phyloP scores from a whole-genome alignment of 163 green algal genomes.

The Coccomyxa subellipsoidea region DNA sequence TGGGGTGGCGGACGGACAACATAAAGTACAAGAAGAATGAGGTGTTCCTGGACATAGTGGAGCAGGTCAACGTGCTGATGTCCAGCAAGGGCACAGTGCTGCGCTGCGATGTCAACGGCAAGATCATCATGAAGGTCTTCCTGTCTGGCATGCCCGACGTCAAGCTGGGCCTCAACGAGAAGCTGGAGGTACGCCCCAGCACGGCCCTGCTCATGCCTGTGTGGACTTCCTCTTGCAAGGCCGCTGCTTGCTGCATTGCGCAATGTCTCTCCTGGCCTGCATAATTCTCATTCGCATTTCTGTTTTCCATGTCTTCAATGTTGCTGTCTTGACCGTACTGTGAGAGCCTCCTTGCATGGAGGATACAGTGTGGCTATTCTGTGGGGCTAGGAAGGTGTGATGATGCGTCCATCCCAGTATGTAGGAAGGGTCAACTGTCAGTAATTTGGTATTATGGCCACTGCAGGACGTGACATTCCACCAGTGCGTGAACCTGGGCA shows the following conservation, averaged over 20 bases:
- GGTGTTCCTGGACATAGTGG: constrained; percentile 91
- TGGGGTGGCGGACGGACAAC: constrained; percentile 80
- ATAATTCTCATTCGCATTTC: too few species aligned
- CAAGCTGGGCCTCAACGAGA: constrained; percentile 93
- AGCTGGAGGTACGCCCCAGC: constrained; percentile 62
- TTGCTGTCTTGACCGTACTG: too few species aligned
- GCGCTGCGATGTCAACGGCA: constrained; percentile 82
- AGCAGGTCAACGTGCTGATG: constrained; percentile 52
- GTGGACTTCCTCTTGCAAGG: too few species aligned
- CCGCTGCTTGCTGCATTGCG: too few species aligned
- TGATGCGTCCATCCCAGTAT: too few species aligned
- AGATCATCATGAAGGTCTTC: constrained; percentile 92
- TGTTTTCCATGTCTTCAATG: too few species aligned
- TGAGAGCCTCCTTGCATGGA: too few species aligned
- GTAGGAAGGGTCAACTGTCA: too few species aligned
- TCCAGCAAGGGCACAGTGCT: constrained; percentile 74
- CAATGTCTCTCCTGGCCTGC: too few species aligned
- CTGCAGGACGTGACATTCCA: constrained; percentile 81
- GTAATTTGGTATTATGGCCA: not conserved
- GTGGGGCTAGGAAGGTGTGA: too few species aligned
- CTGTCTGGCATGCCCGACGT: constrained; percentile 97
- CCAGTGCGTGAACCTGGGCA: constrained; percentile 85
- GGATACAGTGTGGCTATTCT: too few species aligned
- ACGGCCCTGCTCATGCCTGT: not conserved
- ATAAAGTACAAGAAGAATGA: constrained; percentile 97